Percentiles rank a stretch among this genome's conserved stretches.
These are phyloP conservation scores for Penicillium ochrochloron DNA, from an alignment of 495 filamentous ascomycete species.

Conservation along the genomic window DNA sequence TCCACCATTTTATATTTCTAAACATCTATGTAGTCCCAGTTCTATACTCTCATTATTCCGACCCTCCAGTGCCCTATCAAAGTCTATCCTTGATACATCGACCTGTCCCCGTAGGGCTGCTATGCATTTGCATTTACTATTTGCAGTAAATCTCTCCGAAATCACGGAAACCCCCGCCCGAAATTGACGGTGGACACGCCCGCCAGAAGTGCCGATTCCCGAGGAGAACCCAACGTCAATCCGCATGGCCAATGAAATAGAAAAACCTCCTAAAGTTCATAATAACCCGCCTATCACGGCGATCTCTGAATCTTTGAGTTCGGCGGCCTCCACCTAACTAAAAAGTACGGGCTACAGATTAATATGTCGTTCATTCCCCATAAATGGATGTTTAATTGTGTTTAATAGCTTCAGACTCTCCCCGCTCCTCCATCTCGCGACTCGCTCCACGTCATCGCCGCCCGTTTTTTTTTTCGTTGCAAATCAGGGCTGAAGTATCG, in stretches of 20 bases:
- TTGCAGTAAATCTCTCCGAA: neutral
- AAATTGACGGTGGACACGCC: neutral
- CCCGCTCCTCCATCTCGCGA: neutral
- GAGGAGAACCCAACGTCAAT: conserved; percentile 8
- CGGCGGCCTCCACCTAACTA: neutral
- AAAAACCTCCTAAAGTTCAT: neutral
- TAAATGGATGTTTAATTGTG: neutral
- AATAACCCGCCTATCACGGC: neutral
- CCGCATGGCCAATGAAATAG: conserved; percentile 1
- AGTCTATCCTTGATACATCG: neutral
- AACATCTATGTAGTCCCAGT: neutral
- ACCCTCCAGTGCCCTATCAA: too few species aligned
- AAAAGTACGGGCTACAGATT: neutral
- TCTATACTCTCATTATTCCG: neutral
- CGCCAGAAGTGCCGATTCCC: conserved; percentile 17
- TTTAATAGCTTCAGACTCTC: neutral
- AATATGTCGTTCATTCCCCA: neutral
- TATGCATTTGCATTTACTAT: neutral
- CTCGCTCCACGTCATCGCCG: conserved; percentile 8
- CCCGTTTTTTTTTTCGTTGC: conserved; percentile 1
- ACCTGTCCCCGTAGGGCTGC: neutral
- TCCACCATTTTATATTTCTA: neutral
- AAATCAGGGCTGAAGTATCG: conserved; percentile 2
- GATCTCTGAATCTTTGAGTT: neutral
- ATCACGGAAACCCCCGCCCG: neutral